Base-by-base conservation (phyloP, 176 grass and related monocot species). In the Paspalum vaginatum region DNA sequence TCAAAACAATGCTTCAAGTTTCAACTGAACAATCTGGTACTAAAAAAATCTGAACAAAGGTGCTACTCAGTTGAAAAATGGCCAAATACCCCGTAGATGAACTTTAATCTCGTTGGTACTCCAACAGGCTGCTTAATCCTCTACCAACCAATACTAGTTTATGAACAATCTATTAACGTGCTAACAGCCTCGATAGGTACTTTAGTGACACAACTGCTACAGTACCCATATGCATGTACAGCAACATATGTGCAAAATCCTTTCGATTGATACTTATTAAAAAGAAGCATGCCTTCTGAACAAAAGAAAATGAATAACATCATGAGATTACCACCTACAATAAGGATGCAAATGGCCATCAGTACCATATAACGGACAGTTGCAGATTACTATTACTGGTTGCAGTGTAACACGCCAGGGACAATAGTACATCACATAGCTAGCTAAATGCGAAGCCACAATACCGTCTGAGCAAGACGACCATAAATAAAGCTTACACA, bases 401-500 rank as follows among this genome's bases (percentile, higher is more conserved):
- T 85, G 70, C 63, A 85, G 80, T 76, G 70, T 77, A 77, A 57
- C 53, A 83, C 14, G 50, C 65, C 67, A 63, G 65, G 38, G 50
- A 77, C 54, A 74, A 79, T 24, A 88, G 72, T 88, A 88, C 78
- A 85, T 79, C 81, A 88, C 77, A 85, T 58, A 79, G 78, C 66
- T 88, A 82, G 89, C 82, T 78, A 88, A 85, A 85, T 85, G 77
- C n/a, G 73, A 91, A 88, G 85, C 82, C 83, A 82, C 70, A 69
- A 78, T 66, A 84, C 61, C 12, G 9, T 81, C 82, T 26, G 8
- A 45, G 37, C 68, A 72, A 88, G 79, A 81, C 24, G 56, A 78
- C 73, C 76, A 54, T 80, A 80, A 79, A 79, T 69, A 94, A 89
- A 86, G 91, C 85, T 90, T 89, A 94, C 78, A 90, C 88, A 88